These are phyloP conservation scores for Metschnikowia gelsemii DNA, from an alignment of 805 yeast genomes.

Conservation along the genomic window DNA sequence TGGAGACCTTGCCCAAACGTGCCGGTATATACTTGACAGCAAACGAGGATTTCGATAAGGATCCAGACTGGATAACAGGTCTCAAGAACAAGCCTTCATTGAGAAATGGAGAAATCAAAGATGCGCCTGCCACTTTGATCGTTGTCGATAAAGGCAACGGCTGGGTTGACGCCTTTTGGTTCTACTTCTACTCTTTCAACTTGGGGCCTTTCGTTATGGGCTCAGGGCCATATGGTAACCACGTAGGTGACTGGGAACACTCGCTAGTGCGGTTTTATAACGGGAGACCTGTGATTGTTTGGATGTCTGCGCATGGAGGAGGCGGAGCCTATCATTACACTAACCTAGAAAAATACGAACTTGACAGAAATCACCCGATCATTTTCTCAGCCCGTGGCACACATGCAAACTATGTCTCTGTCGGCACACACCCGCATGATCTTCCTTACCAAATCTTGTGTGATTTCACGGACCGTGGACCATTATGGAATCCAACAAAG, in stretches of 20 bases:
- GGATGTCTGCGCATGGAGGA: slow-evolving; percentile 99
- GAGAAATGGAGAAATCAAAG: slow-evolving; percentile 63
- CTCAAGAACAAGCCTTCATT: slow-evolving; percentile 61
- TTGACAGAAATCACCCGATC: slow-evolving; percentile 55
- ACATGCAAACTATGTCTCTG: slow-evolving; percentile 95
- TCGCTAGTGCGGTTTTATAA: slow-evolving; percentile 78
- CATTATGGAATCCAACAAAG: slow-evolving; percentile 88
- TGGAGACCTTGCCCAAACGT: slow-evolving; percentile 32
- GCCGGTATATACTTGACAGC: slow-evolving; percentile 59
- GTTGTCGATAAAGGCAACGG: slow-evolving; percentile 93
- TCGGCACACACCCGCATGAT: slow-evolving; percentile 95
- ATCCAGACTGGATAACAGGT: slow-evolving; percentile 88
- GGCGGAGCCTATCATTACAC: slow-evolving; percentile 84
- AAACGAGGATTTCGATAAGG: slow-evolving; percentile 61
- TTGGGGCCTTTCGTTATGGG: slow-evolving; percentile 98
- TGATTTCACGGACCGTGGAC: slow-evolving; percentile 94
- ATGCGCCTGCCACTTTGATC: slow-evolving; percentile 79
- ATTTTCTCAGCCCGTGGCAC: slow-evolving; percentile 93
- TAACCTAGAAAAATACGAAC: slow-evolving; percentile 65
- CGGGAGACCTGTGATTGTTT: slow-evolving; percentile 76
- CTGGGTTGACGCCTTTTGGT: slow-evolving; percentile 95
- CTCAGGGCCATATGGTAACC: slow-evolving; percentile 94
- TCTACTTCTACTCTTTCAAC: slow-evolving; percentile 90
- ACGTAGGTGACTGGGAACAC: slow-evolving; percentile 98
- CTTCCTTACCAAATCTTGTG: slow-evolving; percentile 86